Evolutionary conservation across 192 early-diverging fungal species (phyloP), one percentile per base, ranked within the genome.

Genomic region (Coemansia sp.): DNA sequence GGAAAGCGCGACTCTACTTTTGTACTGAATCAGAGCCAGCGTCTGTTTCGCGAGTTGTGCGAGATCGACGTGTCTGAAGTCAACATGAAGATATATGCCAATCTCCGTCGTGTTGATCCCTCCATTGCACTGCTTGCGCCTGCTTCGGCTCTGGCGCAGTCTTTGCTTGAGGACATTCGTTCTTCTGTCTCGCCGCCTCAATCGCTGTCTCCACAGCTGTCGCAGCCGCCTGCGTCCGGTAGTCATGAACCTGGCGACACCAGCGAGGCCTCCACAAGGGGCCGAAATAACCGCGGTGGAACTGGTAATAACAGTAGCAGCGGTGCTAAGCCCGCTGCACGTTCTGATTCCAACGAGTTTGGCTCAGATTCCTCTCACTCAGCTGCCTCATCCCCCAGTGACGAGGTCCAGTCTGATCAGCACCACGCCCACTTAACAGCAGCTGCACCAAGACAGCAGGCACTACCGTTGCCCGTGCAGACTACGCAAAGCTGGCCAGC

Each of bases 61-160:
- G 72, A 68, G 5, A 68, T 76, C n/a, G 80, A 77, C 53, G 75
- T 82, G 19, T 71, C 75, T 21, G 71, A 77, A 29, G 80, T 82
- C 46, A 74, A 82, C 33, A 82, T 82, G 75, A 82, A 82, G 66
- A 74, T 82, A 6, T 82, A 82, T 31, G 80, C 80, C 3, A 82
- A 82, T 30, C 57, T 82, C 56, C 71, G 80, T 23, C 71, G 80
- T 31, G 75, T 82, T 27, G 80, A 82, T 33, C 80, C 80, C 1
- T 64, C 80, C n/a, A 77, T 82, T 54, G 80, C 80, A 6, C 62
- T 82, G 6, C 66, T 82, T 46, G 74, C 80, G 5, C 80, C 80
- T 14, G 61, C 68, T 10, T 76, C 80, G 29, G 71, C 80, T 6
- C 68, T 82, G 64, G 75, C 80, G 5, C 68, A 71, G 75, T 82